Evolutionary conservation across 2,329 filamentous ascomycete genomes (phyloP), one percentile per base, ranked within the genome.

Genomic region (Cordyceps farinosa): DNA sequence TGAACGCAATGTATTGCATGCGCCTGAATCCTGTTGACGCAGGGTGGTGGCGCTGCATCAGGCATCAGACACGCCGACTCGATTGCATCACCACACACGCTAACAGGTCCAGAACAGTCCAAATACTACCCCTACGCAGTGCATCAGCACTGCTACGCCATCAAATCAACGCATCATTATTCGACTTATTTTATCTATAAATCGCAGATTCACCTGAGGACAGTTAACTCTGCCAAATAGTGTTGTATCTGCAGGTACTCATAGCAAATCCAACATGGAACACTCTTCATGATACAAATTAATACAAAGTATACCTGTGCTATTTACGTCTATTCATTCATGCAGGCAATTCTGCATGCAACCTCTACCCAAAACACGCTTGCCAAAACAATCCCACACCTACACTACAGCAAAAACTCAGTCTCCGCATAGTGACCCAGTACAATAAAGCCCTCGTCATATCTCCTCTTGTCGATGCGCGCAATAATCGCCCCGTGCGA

Each of bases 401-500:
- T 1, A 3, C 17, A n/a, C 65, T 69, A 76, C 36, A 70, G 67
- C 65, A 77, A 63, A 72, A 98, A 97, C 70, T 89, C 88, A 53
- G 88, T 82, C 59, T 88, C 82, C 2, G 92, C 77, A 90, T 91
- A 98, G 77, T 98, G 94, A 70, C 81, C 83, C 62, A 95, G 79
- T 40, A 97, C 91, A 13, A 90, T 73, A 70, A 83, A 85, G 0
- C 94, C 94, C 75, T 98, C 93, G 2, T 83, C 80, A 69, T 92
- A 96, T 0, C 75, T 78, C 58, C 82, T 78, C 72, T 86, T 87
- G 45, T 89, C 85, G 64, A 81, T 85, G 44, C 94, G 84, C 42
- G 96, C 87, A 66, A 98, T 91, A 54, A 98, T 96, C 3, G 93
- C 93, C 0, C 93, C 94, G 75, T 98, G 94, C 65, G 86, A 91